Evolutionary conservation across 2,329 filamentous ascomycete genomes (phyloP).

Genomic region (Neurospora sp.): DNA sequence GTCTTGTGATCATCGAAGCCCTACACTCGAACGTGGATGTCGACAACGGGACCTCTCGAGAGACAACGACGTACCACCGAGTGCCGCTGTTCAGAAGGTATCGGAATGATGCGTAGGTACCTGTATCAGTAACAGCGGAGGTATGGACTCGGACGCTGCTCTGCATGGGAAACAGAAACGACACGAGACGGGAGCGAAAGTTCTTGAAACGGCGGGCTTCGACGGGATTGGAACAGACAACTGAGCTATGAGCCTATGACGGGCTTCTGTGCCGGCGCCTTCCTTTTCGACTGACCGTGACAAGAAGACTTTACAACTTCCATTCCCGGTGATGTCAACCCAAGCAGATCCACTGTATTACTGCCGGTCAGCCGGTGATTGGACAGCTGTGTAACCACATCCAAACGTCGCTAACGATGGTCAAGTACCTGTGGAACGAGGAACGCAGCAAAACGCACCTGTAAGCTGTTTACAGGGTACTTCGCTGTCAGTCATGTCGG

Average conservation of each 20-base stretch:
- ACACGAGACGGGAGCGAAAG: not conserved
- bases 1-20: not conserved
- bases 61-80: not conserved
- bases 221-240: not conserved
- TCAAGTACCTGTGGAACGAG: not conserved
- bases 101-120: not conserved
- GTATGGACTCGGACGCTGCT: not conserved
- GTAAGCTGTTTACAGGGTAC: not conserved
- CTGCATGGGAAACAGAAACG: not conserved
- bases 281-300: not conserved
- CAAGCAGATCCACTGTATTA: not conserved
- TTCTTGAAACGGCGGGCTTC: not conserved
- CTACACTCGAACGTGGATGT: not conserved
- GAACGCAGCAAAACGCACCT: not conserved
- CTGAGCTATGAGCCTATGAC: not conserved
- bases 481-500: not conserved
- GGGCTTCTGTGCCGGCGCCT: not conserved
- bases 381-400: not conserved
- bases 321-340: not conserved
- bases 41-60: not conserved
- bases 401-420: not conserved
- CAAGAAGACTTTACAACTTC: not conserved
- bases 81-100: not conserved
- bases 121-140: not conserved
- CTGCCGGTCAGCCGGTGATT: not conserved